Evolutionary conservation across 306 rosid genomes (phyloP).

Genomic region (Trifolium fragiferum): DNA sequence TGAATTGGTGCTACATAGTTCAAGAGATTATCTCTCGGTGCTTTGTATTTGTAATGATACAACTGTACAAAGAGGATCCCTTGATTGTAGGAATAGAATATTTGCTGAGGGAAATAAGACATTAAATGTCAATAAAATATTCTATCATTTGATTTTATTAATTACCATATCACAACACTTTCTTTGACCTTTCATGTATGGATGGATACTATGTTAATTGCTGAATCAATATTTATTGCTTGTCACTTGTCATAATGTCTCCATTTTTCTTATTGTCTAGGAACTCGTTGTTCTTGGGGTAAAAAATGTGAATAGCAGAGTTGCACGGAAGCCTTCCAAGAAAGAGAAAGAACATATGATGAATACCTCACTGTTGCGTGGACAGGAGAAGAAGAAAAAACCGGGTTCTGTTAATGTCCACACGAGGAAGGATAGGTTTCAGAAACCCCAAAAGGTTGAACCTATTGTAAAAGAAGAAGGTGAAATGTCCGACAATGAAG

Average conservation of each 20-base stretch:
- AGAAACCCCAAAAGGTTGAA: constrained; percentile 75
- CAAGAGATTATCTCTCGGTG: not conserved
- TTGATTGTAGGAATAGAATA: not conserved
- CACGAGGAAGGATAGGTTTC: constrained; percentile 60
- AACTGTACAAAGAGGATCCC: constrained; percentile 7
- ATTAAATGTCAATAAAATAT: not conserved
- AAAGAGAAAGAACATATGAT: constrained; percentile 70
- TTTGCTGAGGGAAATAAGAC: not conserved
- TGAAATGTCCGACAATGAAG: constrained; percentile 97
- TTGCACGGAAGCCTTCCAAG: constrained; percentile 74
- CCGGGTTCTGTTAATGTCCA: constrained; percentile 56
- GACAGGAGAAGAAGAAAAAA: constrained; percentile 73
- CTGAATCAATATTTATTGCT: constrained; percentile 25
- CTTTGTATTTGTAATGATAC: not conserved
- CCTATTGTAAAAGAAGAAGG: constrained; percentile 95
- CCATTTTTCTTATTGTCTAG: constrained; percentile 48
- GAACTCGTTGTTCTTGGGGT: constrained; percentile 85
- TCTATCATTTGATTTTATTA: not conserved
- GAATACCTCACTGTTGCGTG: constrained; percentile 53
- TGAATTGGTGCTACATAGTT: not conserved
- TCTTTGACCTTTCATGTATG: not conserved
- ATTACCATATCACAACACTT: not conserved
- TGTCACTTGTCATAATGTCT: constrained; percentile 26
- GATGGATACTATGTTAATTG: constrained; percentile 18
- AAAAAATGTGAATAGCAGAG: constrained; percentile 68